Conservation (phyloP, 2,329 filamentous ascomycete species). For the Laburnicola sp. region DNA sequence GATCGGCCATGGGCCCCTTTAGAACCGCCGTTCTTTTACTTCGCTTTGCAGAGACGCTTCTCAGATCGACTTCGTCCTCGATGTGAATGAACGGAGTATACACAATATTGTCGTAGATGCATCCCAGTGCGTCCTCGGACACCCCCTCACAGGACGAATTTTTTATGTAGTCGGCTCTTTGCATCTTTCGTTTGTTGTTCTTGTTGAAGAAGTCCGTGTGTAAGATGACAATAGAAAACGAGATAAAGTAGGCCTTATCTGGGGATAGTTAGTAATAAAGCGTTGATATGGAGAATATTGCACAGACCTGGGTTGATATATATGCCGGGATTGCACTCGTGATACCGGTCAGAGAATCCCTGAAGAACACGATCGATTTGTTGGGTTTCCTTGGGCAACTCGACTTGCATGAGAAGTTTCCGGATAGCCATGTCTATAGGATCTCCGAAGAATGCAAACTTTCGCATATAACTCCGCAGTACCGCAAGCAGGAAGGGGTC, state of each 20-base stretch:
- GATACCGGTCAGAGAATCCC: slow-evolving; percentile 92
- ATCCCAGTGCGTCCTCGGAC: slow-evolving; percentile 89
- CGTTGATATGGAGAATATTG: neutral
- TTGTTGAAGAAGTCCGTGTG: slow-evolving; percentile 99
- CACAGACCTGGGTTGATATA: slow-evolving; percentile 70
- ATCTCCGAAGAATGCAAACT: slow-evolving; percentile 92
- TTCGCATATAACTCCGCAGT: slow-evolving; percentile 90
- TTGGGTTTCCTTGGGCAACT: slow-evolving; percentile 94
- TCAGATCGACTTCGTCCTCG: slow-evolving; percentile 84
- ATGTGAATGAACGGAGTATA: slow-evolving; percentile 99
- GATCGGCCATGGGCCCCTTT: slow-evolving; percentile 64
- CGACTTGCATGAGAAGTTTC: slow-evolving; percentile 94
- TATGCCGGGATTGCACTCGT: slow-evolving; percentile 97
- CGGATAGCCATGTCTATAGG: slow-evolving; percentile 97
- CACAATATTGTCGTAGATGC: slow-evolving; percentile 97
- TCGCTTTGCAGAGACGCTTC: slow-evolving; percentile 71
- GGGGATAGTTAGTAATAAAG: slow-evolving; percentile 23
- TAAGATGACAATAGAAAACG: slow-evolving; percentile 92
- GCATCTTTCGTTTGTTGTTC: slow-evolving; percentile 99
- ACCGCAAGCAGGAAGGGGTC: slow-evolving; percentile 83
- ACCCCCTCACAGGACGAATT: slow-evolving; percentile 91
- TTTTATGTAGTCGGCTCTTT: slow-evolving; percentile 90
- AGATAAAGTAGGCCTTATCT: slow-evolving; percentile 97
- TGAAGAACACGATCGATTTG: slow-evolving; percentile 95
- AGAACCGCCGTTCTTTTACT: slow-evolving; percentile 65